Percentiles rank a stretch among this genome's conserved stretches.
Evolutionary conservation across 2,329 filamentous ascomycete genomes (phyloP).

Genomic region (Xylaria sp.): DNA sequence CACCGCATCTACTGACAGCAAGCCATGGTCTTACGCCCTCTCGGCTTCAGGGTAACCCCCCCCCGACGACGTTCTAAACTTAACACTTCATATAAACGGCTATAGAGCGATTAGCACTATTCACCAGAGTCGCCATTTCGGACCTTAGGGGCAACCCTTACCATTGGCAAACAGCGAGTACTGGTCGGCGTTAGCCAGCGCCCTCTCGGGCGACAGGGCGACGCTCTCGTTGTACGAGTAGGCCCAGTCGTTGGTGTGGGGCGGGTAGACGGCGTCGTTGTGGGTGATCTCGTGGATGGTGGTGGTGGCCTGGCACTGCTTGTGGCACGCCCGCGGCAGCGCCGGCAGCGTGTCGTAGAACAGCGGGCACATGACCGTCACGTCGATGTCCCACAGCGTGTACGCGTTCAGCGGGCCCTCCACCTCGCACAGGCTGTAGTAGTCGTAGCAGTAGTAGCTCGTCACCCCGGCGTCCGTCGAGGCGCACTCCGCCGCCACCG

Average conservation of each 20-base stretch:
- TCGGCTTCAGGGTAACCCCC: too few relatives aligned
- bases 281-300: slow-evolving; percentile 32
- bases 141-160: slow-evolving; percentile 12
- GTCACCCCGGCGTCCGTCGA: slow-evolving; percentile 18
- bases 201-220: slow-evolving; percentile 12
- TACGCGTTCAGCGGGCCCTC: slow-evolving; percentile 28
- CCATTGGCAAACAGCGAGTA: slow-evolving; percentile 29
- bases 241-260: slow-evolving; percentile 23
- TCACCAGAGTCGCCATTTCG: background rate
- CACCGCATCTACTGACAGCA: too few relatives aligned
- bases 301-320: slow-evolving; percentile 27
- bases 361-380: slow-evolving; percentile 27
- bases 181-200: slow-evolving; percentile 26
- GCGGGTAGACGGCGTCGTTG: slow-evolving; percentile 21
- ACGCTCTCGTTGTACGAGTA: slow-evolving; percentile 27
- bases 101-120: slow-evolving; percentile 9
- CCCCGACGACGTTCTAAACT: background rate
- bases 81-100: slow-evolving; percentile 27
- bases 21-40: too few relatives aligned
- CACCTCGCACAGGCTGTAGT: slow-evolving; percentile 21
- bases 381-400: slow-evolving; percentile 20
- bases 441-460: slow-evolving; percentile 25
- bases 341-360: slow-evolving; percentile 25
- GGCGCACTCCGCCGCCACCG: slow-evolving; percentile 26
- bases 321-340: slow-evolving; percentile 24